Conservation (phyloP, 371 early-diverging fungal genomes). For the Zychaea mexicana region DNA sequence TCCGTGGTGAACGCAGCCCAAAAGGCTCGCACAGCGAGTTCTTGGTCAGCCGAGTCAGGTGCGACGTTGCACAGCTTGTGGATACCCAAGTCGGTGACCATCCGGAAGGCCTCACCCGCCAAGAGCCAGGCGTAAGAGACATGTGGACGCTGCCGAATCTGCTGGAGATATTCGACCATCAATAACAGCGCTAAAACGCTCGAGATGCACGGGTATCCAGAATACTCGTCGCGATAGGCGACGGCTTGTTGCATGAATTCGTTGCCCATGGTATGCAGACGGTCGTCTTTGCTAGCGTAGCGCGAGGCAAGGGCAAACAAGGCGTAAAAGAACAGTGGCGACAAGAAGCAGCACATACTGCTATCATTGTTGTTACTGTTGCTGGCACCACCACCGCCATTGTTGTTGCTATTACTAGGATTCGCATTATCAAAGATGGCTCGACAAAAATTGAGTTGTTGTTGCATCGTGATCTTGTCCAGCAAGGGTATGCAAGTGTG, state of each 20-base stretch:
- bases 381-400: too few relatives aligned
- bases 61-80: constrained; percentile 27
- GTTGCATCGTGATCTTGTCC: constrained; percentile 30
- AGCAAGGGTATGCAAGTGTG: constrained; percentile 59
- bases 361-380: neutral
- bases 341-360: constrained; percentile 26
- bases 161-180: constrained; percentile 35
- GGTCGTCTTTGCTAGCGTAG: constrained; percentile 16
- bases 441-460: constrained; percentile 18
- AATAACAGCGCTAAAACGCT: constrained; percentile 36
- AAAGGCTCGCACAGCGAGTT: constrained; percentile 40
- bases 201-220: constrained; percentile 30
- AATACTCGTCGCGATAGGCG: constrained; percentile 23
- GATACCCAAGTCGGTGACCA: constrained; percentile 47
- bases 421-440: too few relatives aligned
- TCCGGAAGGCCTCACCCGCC: constrained; percentile 43
- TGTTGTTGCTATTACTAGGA: too few relatives aligned
- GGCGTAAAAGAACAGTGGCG: constrained; percentile 44
- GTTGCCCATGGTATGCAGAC: neutral
- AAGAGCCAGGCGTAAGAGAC: constrained; percentile 37
- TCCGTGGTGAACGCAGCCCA: constrained; percentile 47
- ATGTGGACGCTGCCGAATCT: constrained; percentile 19
- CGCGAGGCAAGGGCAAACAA: constrained; percentile 43
- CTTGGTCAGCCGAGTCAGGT: constrained; percentile 15
- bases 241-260: constrained; percentile 21